These are phyloP conservation scores for Colletotrichum brevisporum DNA, from an alignment of 2,329 filamentous ascomycete genomes.

Conservation along the genomic window DNA sequence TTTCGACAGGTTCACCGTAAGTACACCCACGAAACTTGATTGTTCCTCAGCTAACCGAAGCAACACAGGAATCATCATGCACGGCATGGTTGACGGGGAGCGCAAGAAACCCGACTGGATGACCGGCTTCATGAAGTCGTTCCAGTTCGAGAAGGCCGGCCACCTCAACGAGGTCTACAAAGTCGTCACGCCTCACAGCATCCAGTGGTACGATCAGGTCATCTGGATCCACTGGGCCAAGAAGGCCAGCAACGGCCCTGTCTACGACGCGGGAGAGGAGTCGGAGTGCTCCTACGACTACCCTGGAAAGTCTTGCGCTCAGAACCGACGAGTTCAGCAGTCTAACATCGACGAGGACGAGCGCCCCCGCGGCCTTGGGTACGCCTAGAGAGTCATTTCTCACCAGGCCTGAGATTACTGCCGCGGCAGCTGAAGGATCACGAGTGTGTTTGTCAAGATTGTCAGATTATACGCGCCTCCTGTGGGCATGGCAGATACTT, in stretches of 20 bases:
- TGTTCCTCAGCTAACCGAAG: too few species aligned
- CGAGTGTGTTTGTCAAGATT: not conserved
- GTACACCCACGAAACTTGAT: not conserved
- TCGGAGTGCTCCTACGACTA: conserved; percentile 39
- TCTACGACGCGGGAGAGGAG: conserved; percentile 15
- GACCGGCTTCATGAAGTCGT: conserved; percentile 19
- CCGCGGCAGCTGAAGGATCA: not conserved
- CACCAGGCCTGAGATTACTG: not conserved
- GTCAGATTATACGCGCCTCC: not conserved
- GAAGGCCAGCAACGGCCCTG: conserved; percentile 3
- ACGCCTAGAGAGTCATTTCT: not conserved
- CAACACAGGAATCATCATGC: conserved; percentile 31
- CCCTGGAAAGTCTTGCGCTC: conserved; percentile 19
- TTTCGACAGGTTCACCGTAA: conserved; percentile 28
- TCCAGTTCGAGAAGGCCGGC: conserved; percentile 36
- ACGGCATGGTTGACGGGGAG: conserved; percentile 22
- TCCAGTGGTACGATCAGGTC: conserved; percentile 36
- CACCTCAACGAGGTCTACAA: conserved; percentile 27
- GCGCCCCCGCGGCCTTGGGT: not conserved
- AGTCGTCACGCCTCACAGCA: conserved; percentile 10
- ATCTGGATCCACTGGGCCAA: conserved; percentile 37
- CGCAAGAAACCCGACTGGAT: conserved; percentile 23
- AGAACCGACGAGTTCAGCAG: not conserved
- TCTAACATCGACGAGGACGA: not conserved
- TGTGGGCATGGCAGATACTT: too few species aligned